A percentile compares a stretch with the other conserved stretches of the same genome.
Conservation (phyloP, 2,329 filamentous ascomycete genomes). For the Exophiala sp. region DNA sequence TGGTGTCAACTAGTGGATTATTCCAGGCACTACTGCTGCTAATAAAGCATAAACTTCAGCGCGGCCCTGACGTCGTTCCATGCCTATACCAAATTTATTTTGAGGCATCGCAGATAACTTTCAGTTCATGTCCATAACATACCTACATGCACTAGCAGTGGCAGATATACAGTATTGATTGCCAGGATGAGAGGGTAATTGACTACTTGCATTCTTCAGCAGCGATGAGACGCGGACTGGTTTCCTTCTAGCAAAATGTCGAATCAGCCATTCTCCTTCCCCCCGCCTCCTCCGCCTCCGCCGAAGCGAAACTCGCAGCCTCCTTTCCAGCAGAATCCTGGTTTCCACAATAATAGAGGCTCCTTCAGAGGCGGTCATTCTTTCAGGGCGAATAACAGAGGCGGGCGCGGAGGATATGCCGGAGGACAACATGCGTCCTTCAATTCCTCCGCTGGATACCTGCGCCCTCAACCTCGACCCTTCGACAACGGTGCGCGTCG, state of each 20-base stretch:
- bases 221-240: neutral
- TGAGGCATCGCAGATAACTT: neutral
- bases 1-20: no score
- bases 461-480: conserved; percentile 4
- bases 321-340: conserved; percentile 4
- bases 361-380: conserved; percentile 12
- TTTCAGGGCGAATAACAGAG: conserved; percentile 9
- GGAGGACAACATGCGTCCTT: neutral
- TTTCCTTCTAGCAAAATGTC: conserved; percentile 17
- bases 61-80: neutral
- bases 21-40: neutral
- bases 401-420: conserved; percentile 12
- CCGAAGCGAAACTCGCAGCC: conserved; percentile 25
- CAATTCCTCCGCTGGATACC: neutral
- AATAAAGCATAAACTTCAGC: neutral
- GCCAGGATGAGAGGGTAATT: no score
- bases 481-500: conserved; percentile 4
- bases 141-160: neutral
- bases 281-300: conserved; percentile 42
- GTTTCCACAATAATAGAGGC: conserved; percentile 15
- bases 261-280: conserved; percentile 41
- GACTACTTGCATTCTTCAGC: no score
- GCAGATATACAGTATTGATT: no score
- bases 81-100: neutral
- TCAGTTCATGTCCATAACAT: neutral